phyloP scores from a whole-genome alignment of 2,329 filamentous ascomycete species.

The Beauveria rudraprayagi region DNA sequence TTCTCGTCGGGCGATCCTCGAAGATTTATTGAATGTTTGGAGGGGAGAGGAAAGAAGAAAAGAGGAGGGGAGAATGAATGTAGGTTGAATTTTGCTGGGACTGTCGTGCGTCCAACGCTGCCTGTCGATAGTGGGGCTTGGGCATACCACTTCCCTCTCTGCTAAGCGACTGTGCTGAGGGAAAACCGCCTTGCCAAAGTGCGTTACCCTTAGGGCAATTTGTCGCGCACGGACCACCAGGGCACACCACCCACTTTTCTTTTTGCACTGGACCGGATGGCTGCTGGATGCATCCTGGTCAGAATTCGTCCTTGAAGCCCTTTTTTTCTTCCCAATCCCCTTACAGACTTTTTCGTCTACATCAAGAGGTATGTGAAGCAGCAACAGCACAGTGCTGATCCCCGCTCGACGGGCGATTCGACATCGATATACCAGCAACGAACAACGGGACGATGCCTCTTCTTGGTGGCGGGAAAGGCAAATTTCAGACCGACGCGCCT shows the following conservation, averaged over 20 bases:
- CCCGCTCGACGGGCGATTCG: constrained; percentile 22
- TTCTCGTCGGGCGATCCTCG: constrained; percentile 60
- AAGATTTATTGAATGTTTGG: constrained; percentile 43
- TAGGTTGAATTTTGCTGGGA: constrained; percentile 9
- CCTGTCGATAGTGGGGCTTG: constrained; percentile 6
- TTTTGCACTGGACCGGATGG: constrained; percentile 1
- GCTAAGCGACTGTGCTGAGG: not conserved
- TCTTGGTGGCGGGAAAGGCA: constrained; percentile 54
- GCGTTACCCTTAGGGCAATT: constrained; percentile 33
- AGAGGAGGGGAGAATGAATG: constrained; percentile 18
- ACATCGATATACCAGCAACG: constrained; percentile 14
- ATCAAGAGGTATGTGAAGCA: constrained; percentile 38
- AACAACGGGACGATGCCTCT: constrained; percentile 32
- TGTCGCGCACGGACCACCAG: constrained; percentile 34
- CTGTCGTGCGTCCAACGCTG: constrained; percentile 19
- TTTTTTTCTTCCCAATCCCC: constrained; percentile 10
- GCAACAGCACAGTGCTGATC: constrained; percentile 8
- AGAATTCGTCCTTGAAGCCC: not conserved
- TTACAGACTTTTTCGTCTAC: constrained; percentile 13
- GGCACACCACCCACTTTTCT: constrained; percentile 27
- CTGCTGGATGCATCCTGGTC: not conserved
- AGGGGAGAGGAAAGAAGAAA: constrained; percentile 15
- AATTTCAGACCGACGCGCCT: constrained; percentile 35
- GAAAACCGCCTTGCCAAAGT: not conserved
- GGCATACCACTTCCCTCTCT: not conserved